A percentile compares a stretch with the other conserved stretches of the same genome.
Evolutionary conservation across 2,329 filamentous ascomycete genomes (phyloP).

Genomic region (Aspergillus fumigatus): DNA sequence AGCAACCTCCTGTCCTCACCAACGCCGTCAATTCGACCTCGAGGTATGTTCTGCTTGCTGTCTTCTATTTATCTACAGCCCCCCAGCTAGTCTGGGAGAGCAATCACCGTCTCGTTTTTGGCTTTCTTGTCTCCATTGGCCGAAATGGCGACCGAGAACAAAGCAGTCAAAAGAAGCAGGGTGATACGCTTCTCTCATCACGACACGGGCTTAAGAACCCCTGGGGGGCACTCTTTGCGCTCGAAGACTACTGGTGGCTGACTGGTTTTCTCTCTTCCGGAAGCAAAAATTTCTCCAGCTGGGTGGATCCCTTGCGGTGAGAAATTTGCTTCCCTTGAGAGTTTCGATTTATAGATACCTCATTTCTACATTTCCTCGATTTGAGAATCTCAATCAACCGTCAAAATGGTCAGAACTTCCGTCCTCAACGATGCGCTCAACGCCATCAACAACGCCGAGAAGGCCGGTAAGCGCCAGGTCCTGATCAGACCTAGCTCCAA

Average conservation of each 20-base stretch:
- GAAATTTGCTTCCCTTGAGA: conserved; percentile 3
- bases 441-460: conserved; percentile 99
- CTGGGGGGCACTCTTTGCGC: conserved; percentile 65
- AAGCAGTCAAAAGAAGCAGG: conserved; percentile 14
- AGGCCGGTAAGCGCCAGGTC: conserved; percentile 98
- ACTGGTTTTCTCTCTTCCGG: conserved; percentile 32
- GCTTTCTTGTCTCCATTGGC: conserved; percentile 6
- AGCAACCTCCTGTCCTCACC: conserved; percentile 23
- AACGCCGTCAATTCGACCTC: conserved; percentile 26
- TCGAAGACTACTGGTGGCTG: conserved; percentile 62
- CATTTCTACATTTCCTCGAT: conserved; percentile 37
- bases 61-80: conserved; percentile 25
- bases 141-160: conserved; percentile 2
- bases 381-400: conserved; percentile 56
- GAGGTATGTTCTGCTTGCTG: conserved; percentile 38
- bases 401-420: conserved; percentile 98
- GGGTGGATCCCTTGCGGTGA: neutral
- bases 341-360: conserved; percentile 30
- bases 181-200: conserved; percentile 43
- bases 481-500: conserved; percentile 97
- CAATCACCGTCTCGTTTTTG: conserved; percentile 33
- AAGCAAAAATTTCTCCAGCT: conserved; percentile 7
- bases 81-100: conserved; percentile 43
- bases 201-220: conserved; percentile 66
- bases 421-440: conserved; percentile 99